Base-by-base conservation (phyloP, 73 alveolate genomes). In the Symbiodinium pilosum region DNA sequence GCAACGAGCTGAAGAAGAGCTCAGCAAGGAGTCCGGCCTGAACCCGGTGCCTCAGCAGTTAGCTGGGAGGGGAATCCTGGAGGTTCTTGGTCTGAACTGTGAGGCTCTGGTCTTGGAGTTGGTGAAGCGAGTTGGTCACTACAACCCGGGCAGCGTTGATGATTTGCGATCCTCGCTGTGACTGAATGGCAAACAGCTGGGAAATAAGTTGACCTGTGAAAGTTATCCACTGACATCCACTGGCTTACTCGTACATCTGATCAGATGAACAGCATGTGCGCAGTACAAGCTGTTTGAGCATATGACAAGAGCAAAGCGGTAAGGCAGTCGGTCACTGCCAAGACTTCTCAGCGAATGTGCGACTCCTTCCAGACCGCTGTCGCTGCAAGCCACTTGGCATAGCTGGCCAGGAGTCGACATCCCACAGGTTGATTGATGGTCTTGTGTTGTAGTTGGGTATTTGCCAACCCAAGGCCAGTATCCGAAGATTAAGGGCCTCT, bases 1-100 rank as follows among this genome's bases (percentile, higher is more conserved):
- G 54, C 84, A 87, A 34, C 94, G 85, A n/a, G 94, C 94, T n/a
- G 43, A 44, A 36, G 94, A 54, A 52, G 94, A 87, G 84, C 94
- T 87, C 43, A 30, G 85, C 85, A 87, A 87, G 69, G 94, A 87
- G n/a, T 47, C 68, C 32, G 94, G 94, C 94, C 42, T 87, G 68
- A 87, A 87, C 30, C 69, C 94, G 21, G 94, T 28, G 18, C 42
- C 68, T 41, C 20, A 56, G 75, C 38, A 56, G 26, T 8, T 47
- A 16, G 64, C 16, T 0, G 12, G 21, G 68, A 24, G 71, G 4
- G 16, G 16, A 12, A 30, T 21, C n/a, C 30, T 54, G 16, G 26
- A 30, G 71, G 71, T 3, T 12, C 28, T 18, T 5, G 77, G 8
- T 11, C 28, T 26, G 73, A 20, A 2, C 39, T 11, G 20, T 41